Evolutionary conservation across 805 yeast species (phyloP).

Genomic region (Grigorovia humatica): DNA sequence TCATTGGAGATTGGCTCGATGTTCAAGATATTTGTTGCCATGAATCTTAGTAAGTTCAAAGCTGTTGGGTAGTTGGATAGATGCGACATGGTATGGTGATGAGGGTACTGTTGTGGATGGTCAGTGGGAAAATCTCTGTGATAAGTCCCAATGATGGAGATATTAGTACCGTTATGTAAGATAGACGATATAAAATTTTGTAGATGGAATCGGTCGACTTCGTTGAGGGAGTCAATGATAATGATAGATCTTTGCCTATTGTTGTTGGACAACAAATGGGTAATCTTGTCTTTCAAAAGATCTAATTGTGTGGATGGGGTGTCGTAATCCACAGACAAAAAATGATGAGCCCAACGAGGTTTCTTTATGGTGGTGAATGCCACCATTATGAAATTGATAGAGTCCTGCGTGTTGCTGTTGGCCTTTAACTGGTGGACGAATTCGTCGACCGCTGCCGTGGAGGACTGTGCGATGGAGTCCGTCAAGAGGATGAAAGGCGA

Average conservation of each 20-base stretch:
- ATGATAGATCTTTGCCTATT: slow-evolving; percentile 31
- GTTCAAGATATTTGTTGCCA: slow-evolving; percentile 68
- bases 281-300: too few species aligned
- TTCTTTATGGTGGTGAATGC: slow-evolving; percentile 55
- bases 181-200: slow-evolving; percentile 42
- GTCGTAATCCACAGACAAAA: slow-evolving; percentile 35
- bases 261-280: slow-evolving; percentile 1
- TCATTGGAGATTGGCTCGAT: slow-evolving; percentile 35
- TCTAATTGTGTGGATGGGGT: background rate
- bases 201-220: slow-evolving; percentile 36
- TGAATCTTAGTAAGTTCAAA: slow-evolving; percentile 44
- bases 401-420: slow-evolving; percentile 23
- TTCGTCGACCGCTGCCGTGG: slow-evolving; percentile 46
- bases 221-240: slow-evolving; percentile 61
- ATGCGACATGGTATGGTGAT: background rate
- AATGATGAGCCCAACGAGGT: slow-evolving; percentile 42
- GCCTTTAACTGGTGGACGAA: slow-evolving; percentile 33
- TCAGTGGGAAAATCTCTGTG: slow-evolving; percentile 36
- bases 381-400: slow-evolving; percentile 32
- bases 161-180: slow-evolving; percentile 32
- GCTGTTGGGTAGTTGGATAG: slow-evolving; percentile 41
- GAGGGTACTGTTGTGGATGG: slow-evolving; percentile 11
- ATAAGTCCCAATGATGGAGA: slow-evolving; percentile 37
- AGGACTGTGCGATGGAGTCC: slow-evolving; percentile 66
- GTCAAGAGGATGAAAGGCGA: slow-evolving; percentile 62